Conservation (phyloP, 495 filamentous ascomycete genomes). For the Hyaloscypha hepaticicola region DNA sequence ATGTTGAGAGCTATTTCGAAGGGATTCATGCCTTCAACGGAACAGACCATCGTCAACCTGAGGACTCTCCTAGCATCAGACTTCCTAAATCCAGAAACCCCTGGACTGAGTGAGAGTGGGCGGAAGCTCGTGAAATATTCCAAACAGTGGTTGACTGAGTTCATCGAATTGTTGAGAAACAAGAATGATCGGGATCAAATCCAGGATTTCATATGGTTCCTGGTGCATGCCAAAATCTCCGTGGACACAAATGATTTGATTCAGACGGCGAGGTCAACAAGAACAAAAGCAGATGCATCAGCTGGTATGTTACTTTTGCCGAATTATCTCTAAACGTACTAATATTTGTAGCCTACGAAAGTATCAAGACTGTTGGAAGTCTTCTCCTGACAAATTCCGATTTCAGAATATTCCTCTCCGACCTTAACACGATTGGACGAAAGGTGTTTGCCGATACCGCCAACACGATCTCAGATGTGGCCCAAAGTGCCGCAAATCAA, state of each 20-base stretch:
- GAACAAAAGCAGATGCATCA: constrained; percentile 71
- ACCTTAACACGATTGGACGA: constrained; percentile 73
- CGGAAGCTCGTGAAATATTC: constrained; percentile 68
- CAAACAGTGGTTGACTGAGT: constrained; percentile 67
- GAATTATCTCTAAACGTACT: constrained; percentile 3
- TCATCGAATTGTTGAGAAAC: constrained; percentile 72
- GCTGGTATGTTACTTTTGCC: constrained; percentile 56
- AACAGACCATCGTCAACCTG: constrained; percentile 79
- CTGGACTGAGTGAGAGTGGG: constrained; percentile 74
- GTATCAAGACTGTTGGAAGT: constrained; percentile 77
- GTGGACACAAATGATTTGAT: constrained; percentile 64
- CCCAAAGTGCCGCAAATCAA: constrained; percentile 68
- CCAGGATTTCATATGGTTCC: constrained; percentile 88
- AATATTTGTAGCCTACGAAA: constrained; percentile 65
- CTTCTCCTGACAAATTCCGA: constrained; percentile 86
- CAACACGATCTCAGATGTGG: constrained; percentile 68
- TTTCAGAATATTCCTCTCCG: constrained; percentile 83
- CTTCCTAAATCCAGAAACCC: constrained; percentile 72
- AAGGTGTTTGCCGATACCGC: constrained; percentile 89
- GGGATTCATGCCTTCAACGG: constrained; percentile 89
- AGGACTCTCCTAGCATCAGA: constrained; percentile 76
- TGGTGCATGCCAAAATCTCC: constrained; percentile 66
- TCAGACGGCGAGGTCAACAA: constrained; percentile 59
- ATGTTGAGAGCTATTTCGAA: constrained; percentile 80
- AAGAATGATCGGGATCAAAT: constrained; percentile 87